A percentile compares a stretch with the other conserved stretches of the same genome.
Conservation (phyloP, 352 stramenopile genomes). For the Globisporangium radiosum region DNA sequence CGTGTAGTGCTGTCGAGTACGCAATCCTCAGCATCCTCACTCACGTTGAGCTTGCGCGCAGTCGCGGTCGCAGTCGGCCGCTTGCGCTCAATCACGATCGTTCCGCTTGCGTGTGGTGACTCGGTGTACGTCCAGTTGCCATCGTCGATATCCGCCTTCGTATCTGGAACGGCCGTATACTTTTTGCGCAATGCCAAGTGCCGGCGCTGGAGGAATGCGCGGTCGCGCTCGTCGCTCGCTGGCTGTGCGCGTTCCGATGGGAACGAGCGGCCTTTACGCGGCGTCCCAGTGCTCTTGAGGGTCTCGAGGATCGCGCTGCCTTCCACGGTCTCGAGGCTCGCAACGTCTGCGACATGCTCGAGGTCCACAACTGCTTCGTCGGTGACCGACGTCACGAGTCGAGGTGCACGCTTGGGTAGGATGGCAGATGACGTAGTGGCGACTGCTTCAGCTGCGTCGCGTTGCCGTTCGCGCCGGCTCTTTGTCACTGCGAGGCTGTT, state of each 20-base stretch:
- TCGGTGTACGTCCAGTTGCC: conserved; percentile 16
- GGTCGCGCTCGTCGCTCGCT: conserved; percentile 44
- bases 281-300: conserved; percentile 36
- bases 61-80: conserved; percentile 2
- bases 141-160: conserved; percentile 5
- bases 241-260: conserved; percentile 37
- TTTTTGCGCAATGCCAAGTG: conserved; percentile 32
- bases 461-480: conserved; percentile 8
- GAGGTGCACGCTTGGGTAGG: conserved; percentile 6
- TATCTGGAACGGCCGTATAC: conserved; percentile 22
- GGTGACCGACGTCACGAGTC: conserved; percentile 11
- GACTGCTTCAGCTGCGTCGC: conserved; percentile 6
- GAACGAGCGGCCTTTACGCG: conserved; percentile 36
- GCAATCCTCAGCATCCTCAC: background rate
- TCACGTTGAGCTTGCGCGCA: background rate
- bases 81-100: conserved; percentile 15
- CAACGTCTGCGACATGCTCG: conserved; percentile 24
- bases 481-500: conserved; percentile 13
- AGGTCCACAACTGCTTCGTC: conserved; percentile 44
- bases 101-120: background rate
- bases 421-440: background rate
- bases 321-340: conserved; percentile 49
- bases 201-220: conserved; percentile 35
- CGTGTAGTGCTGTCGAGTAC: too few relatives aligned
- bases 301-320: conserved; percentile 52